Percentiles rank a stretch among this genome's conserved stretches.
Evolutionary conservation across 2,329 filamentous ascomycete genomes (phyloP).

Genomic region (Aureobasidium sp.): DNA sequence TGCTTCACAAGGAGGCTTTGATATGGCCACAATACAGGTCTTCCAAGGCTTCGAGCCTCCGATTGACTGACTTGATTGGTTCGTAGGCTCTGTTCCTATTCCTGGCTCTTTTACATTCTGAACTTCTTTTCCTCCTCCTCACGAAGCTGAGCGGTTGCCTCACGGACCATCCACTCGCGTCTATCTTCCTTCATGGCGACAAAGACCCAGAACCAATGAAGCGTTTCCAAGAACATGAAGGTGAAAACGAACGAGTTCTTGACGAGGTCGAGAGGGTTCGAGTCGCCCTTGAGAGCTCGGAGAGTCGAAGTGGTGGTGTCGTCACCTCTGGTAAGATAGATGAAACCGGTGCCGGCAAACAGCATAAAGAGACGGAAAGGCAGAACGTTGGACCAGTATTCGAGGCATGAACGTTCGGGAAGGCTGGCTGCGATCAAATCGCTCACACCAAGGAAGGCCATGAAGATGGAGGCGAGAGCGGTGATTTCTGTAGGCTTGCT

Average conservation of each 20-base stretch:
- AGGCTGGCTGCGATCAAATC: constrained; percentile 40
- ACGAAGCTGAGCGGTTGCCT: constrained; percentile 4
- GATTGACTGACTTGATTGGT: neutral
- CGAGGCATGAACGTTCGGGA: constrained; percentile 32
- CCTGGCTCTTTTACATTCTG: constrained; percentile 3
- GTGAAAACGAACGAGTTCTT: constrained; percentile 82
- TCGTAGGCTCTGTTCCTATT: neutral
- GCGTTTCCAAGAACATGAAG: constrained; percentile 74
- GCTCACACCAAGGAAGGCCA: constrained; percentile 48
- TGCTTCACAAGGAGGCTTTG: too few relatives aligned
- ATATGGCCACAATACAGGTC: too few relatives aligned
- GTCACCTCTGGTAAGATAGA: constrained; percentile 51
- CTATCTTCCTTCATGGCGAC: constrained; percentile 60
- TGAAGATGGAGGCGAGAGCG: constrained; percentile 58
- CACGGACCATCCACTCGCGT: constrained; percentile 24
- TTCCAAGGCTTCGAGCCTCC: neutral
- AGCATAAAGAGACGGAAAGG: constrained; percentile 59
- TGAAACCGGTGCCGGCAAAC: constrained; percentile 54
- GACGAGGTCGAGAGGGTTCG: constrained; percentile 48
- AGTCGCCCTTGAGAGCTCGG: constrained; percentile 16
- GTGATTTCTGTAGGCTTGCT: constrained; percentile 60
- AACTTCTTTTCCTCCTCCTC: constrained; percentile 10
- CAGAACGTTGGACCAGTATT: constrained; percentile 44
- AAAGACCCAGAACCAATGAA: constrained; percentile 83
- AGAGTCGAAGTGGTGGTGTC: constrained; percentile 31